Base-by-base conservation (phyloP, 1,139 yeast genomes). In the Nematodospora anomalae region DNA sequence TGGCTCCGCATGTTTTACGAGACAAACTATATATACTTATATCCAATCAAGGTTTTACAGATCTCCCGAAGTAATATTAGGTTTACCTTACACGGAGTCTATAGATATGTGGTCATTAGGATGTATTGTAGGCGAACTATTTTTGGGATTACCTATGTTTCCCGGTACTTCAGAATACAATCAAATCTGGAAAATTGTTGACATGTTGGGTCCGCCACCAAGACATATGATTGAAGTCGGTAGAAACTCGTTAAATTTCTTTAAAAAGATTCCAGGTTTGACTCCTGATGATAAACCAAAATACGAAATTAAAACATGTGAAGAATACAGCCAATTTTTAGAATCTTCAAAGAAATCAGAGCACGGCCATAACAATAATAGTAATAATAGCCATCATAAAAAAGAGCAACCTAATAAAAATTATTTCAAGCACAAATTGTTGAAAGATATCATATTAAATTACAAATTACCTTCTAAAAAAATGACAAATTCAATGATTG, bases 91-190 rank as follows among this genome's bases (percentile, higher is more conserved):
- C 51, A 85, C 96, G 0, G 81, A 95, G 14, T 81, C 96, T 6
- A 92, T 92, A 40, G 99, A 92, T 59, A 89, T 92, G 90, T 92
- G 99, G 99, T 89, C 97, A 2, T 67, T 92, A 30, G 99, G 98
- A 2, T 92, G 99, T 65, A 92, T 94, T 37, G 83, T 90, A 24
- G 97, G 96, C 1, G 99, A 92, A 57, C 65, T 92, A 37, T 92
- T 89, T 52, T 63, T 92, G 38, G 99, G 99, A 1, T 70, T 92
- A 39, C 99, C 99, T 1, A 72, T 92, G 51, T 89, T 92, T 52
- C 97, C 99, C 0, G 98, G 98, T 2, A 77, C 90, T 4, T 86
- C 96, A 0, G 98, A 92, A 59, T 92, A 83, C 60, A 89, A 92
- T 55, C 97, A 90, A 60, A 65, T 94, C 31, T 74, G 81, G 51